phyloP scores from a whole-genome alignment of 2,329 filamentous ascomycete genomes.

The Aureobasidium sp. region DNA sequence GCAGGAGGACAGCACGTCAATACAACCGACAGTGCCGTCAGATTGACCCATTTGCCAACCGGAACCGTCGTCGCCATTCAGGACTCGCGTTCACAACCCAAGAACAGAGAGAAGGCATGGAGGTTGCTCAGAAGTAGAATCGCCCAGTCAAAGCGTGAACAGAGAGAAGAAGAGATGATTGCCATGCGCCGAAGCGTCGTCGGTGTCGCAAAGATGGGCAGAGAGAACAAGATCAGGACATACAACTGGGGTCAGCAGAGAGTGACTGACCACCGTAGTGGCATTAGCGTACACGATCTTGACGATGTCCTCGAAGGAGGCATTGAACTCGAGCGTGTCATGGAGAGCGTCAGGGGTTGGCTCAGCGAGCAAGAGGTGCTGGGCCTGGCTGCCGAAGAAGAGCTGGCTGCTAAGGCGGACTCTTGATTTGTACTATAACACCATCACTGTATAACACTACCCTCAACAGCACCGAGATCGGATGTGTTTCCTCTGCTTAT shows the following conservation, averaged over 20 bases:
- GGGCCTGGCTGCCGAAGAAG: slow-evolving; percentile 45
- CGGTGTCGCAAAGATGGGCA: slow-evolving; percentile 68
- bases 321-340: slow-evolving; percentile 61
- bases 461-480: not conserved
- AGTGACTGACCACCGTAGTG: slow-evolving; percentile 82
- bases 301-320: slow-evolving; percentile 71
- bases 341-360: slow-evolving; percentile 71
- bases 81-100: slow-evolving; percentile 80
- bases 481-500: not conserved
- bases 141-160: slow-evolving; percentile 70
- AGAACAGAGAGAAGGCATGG: slow-evolving; percentile 86
- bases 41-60: slow-evolving; percentile 82
- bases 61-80: slow-evolving; percentile 85
- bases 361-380: slow-evolving; percentile 66
- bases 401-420: slow-evolving; percentile 16
- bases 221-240: slow-evolving; percentile 88
- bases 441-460: not conserved
- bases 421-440: slow-evolving; percentile 1
- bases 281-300: slow-evolving; percentile 69
- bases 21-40: slow-evolving; percentile 91
- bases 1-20: slow-evolving; percentile 98
- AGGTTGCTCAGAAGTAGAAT: slow-evolving; percentile 70
- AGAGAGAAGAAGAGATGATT: slow-evolving; percentile 70
- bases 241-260: slow-evolving; percentile 76
- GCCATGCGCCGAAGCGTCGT: slow-evolving; percentile 69